Base-by-base conservation (phyloP, 225 moss, liverwort and hornwort genomes). In the Pleurozium schreberi region DNA sequence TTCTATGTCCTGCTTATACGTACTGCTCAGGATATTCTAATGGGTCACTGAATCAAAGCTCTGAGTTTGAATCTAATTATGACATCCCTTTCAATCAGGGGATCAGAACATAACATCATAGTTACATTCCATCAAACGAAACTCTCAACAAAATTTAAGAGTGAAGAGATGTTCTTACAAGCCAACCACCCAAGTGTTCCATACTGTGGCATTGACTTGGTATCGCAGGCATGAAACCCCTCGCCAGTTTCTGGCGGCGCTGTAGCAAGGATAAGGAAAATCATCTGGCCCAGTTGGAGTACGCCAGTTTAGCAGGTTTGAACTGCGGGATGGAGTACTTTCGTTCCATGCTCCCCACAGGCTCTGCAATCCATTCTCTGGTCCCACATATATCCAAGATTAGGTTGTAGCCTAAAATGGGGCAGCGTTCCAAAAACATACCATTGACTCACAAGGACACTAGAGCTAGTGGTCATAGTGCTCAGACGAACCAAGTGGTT, bases 151-250 rank as follows among this genome's bases (percentile, higher is more conserved):
- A 27, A 79, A 42, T 47, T 52, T 38, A 30, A 65, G 38, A 6
- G n/a, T 53, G 40, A 47, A 66, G 59, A 75, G 42, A 59, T 53
- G 15, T 84, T 33, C 85, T 79, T 87, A 90, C 90, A 90, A 73
- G 62, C 73, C 88, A 57, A 85, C 65, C 23, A 80, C 65, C 80
- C 73, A 87, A 64, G 85, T 84, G 47, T 63, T 9, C 67, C 6
- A 67, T 20, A 0, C 1, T 38, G 38, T 38, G 20, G 0, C 21
- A 67, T 67, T 38, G 11, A 38, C 5, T 3, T 11, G 11, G 67
- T 40, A 87, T 80, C 88, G 80, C 84, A 90, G 64, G 58, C 90
- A 90, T 40, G 88, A 47, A 57, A 90, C 88, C 18, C 88, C 90
- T 88, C 84, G 80, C 90, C 84, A 90, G 71, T 90, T 85, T 11